Evolutionary conservation across 805 yeast genomes (phyloP).

Genomic region (Ascoidea rubescens): DNA sequence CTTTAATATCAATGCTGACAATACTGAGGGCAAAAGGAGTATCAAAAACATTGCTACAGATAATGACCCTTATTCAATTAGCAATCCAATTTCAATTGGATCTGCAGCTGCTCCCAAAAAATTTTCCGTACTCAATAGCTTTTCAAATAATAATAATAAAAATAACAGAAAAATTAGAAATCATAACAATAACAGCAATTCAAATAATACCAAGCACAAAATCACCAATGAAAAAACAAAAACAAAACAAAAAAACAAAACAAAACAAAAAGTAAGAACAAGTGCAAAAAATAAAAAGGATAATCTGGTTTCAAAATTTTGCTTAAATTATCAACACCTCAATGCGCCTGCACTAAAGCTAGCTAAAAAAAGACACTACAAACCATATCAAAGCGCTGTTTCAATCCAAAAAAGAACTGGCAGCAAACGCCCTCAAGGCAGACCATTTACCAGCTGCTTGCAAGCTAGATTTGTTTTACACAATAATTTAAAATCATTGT

Average conservation of each 20-base stretch:
- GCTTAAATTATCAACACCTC: background rate
- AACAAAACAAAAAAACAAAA: too few species aligned
- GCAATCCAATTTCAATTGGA: background rate
- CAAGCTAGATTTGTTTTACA: conserved; percentile 18
- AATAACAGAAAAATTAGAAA: background rate
- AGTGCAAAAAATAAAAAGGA: background rate
- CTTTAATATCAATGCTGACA: too few species aligned
- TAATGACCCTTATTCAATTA: background rate
- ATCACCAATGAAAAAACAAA: background rate
- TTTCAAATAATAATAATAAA: too few species aligned
- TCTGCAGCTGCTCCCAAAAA: background rate
- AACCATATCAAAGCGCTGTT: conserved; percentile 3
- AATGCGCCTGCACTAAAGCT: background rate
- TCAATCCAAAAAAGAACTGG: conserved; percentile 9
- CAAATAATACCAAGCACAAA: too few species aligned
- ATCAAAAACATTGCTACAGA: background rate
- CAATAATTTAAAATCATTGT: conserved; percentile 13
- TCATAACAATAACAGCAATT: too few species aligned
- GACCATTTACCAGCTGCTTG: conserved; percentile 20
- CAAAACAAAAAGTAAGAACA: too few species aligned
- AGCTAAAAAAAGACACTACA: conserved; percentile 8
- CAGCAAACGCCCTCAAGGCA: conserved; percentile 18
- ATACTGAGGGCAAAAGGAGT: too few species aligned
- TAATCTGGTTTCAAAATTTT: background rate
- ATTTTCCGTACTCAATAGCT: background rate